Percentiles rank a stretch among this genome's conserved stretches.
Evolutionary conservation across 345 rosid genomes (phyloP).

Genomic region (Sapria himalayana): DNA sequence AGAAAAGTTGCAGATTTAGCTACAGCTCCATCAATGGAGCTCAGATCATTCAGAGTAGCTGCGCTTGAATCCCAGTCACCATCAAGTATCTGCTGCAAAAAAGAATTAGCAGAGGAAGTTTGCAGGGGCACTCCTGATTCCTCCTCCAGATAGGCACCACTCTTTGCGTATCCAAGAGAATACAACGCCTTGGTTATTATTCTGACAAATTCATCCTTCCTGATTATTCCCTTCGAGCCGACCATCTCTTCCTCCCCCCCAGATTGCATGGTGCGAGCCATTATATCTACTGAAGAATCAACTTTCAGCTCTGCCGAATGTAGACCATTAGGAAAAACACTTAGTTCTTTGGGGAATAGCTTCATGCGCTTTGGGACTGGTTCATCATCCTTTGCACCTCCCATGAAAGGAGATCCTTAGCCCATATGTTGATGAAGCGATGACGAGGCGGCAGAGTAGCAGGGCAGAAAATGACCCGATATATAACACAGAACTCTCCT

Average conservation of each 20-base stretch:
- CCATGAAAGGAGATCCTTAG: conserved; percentile 47
- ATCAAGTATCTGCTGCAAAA: conserved; percentile 28
- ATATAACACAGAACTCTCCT: no score
- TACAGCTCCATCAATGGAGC: conserved; percentile 18
- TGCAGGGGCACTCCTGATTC: conserved; percentile 46
- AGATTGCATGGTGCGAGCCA: conserved; percentile 38
- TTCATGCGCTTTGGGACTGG: conserved; percentile 42
- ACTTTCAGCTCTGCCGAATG: conserved; percentile 15
- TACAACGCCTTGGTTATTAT: conserved; percentile 34
- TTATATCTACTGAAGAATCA: conserved; percentile 25
- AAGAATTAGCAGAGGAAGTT: conserved; percentile 18
- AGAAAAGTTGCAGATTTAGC: conserved; percentile 33
- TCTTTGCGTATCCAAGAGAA: conserved; percentile 41
- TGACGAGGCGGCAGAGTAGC: conserved; percentile 1
- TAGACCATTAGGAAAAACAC: conserved; percentile 26
- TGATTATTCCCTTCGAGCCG: conserved; percentile 43
- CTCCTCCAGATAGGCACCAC: conserved; percentile 37
- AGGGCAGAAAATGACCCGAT: conserved; percentile 7
- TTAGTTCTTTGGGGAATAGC: conserved; percentile 18
- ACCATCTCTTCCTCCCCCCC: conserved; percentile 37
- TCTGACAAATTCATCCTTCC: conserved; percentile 35
- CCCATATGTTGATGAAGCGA: conserved; percentile 25
- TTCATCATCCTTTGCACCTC: conserved; percentile 48
- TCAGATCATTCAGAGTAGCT: conserved; percentile 20
- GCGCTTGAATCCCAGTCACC: conserved; percentile 40